Evolutionary conservation across 2,329 filamentous ascomycete genomes (phyloP).

Genomic region (Colletotrichum spinosum): DNA sequence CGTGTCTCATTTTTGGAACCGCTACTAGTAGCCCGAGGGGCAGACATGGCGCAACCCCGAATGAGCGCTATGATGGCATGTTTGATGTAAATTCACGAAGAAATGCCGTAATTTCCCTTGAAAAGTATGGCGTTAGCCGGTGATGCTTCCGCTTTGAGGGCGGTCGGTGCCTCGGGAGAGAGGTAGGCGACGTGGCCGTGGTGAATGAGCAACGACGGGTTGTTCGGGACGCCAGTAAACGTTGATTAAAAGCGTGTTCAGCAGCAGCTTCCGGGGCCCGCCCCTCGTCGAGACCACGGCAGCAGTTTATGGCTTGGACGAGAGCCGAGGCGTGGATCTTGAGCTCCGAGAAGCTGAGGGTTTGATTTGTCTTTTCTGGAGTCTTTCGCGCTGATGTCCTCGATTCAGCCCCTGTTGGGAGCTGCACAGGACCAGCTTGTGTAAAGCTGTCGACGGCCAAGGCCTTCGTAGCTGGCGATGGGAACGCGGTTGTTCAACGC

Average conservation of each 20-base stretch:
- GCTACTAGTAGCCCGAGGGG: constrained; percentile 10
- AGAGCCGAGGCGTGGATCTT: constrained; percentile 42
- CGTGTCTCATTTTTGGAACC: constrained; percentile 38
- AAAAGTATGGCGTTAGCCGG: constrained; percentile 44
- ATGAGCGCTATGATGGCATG: constrained; percentile 31
- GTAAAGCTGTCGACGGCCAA: constrained; percentile 41
- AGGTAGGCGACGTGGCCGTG: constrained; percentile 48
- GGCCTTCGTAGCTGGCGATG: constrained; percentile 21
- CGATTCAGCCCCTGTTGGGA: constrained; percentile 41
- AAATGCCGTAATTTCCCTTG: constrained; percentile 29
- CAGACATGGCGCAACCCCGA: constrained; percentile 32
- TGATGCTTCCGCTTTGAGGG: constrained; percentile 47
- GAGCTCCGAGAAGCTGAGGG: constrained; percentile 43
- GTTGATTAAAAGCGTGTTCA: constrained; percentile 39
- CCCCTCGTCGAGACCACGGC: constrained; percentile 37
- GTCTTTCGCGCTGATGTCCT: constrained; percentile 44
- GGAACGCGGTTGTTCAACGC: constrained; percentile 14
- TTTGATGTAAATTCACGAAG: constrained; percentile 45
- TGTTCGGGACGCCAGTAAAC: constrained; percentile 44
- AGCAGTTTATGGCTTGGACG: constrained; percentile 40
- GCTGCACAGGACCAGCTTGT: constrained; percentile 47
- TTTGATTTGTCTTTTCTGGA: constrained; percentile 41
- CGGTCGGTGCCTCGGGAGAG: constrained; percentile 42
- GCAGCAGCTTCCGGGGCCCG: constrained; percentile 40
- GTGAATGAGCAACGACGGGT: constrained; percentile 46